Conservation (phyloP, 345 rosid species). For the Mercurialis annua region DNA sequence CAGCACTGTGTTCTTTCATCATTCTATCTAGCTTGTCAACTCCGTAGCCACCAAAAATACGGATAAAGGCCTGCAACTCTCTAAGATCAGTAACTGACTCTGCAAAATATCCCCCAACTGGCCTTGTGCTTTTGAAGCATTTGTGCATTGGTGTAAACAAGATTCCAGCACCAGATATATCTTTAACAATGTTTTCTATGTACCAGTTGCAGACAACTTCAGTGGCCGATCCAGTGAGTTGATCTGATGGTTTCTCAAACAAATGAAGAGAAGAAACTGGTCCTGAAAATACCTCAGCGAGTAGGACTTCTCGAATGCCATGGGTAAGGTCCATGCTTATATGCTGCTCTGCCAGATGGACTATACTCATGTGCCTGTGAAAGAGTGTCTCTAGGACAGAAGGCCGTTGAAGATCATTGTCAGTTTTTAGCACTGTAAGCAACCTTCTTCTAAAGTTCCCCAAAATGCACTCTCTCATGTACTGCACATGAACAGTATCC, state of each 20-base stretch:
- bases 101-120: conserved; percentile 98
- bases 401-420: conserved; percentile 97
- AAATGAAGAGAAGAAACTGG: conserved; percentile 78
- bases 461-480: conserved; percentile 97
- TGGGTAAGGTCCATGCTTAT: conserved; percentile 98
- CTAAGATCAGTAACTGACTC: conserved; percentile 90
- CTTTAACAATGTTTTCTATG: conserved; percentile 94
- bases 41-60: conserved; percentile 93
- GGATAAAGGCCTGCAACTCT: conserved; percentile 82
- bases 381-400: conserved; percentile 80
- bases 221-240: conserved; percentile 73
- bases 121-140: conserved; percentile 96
- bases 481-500: conserved; percentile 47
- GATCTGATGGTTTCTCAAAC: conserved; percentile 74
- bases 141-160: conserved; percentile 84
- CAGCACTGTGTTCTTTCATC: conserved; percentile 97
- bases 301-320: conserved; percentile 85
- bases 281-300: conserved; percentile 83
- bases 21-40: conserved; percentile 83
- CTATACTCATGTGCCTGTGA: conserved; percentile 80
- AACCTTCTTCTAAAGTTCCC: conserved; percentile 95
- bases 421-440: conserved; percentile 71
- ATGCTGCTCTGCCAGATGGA: conserved; percentile 97
- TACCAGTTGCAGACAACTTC: conserved; percentile 98
- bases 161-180: conserved; percentile 89